phyloP scores from a whole-genome alignment of 441 rosid species.

The Syzygium malaccense region DNA sequence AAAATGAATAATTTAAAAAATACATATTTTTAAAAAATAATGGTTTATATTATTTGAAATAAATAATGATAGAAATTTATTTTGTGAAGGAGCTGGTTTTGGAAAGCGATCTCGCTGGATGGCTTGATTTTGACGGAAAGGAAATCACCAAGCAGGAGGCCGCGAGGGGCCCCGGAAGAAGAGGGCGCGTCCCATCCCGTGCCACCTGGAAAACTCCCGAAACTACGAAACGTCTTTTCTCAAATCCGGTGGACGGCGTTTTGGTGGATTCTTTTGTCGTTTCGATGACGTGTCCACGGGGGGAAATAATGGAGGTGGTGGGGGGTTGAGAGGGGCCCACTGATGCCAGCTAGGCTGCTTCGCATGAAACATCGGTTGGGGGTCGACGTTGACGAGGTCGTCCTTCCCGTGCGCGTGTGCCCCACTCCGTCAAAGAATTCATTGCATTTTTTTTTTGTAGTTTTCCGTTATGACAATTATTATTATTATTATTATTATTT shows the following conservation, averaged over 20 bases:
- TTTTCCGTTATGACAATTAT: too few relatives aligned
- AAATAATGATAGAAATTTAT: not conserved
- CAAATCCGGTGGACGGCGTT: not conserved
- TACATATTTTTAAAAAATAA: not conserved
- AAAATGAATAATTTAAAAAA: not conserved
- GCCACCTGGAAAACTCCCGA: not conserved
- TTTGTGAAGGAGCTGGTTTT: not conserved
- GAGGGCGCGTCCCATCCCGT: not conserved
- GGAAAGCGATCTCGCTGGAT: not conserved
- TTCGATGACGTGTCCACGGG: not conserved
- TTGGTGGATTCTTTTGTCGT: not conserved
- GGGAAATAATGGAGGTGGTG: not conserved
- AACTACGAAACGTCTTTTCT: not conserved
- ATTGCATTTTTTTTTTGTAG: not conserved
- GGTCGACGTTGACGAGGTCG: not conserved
- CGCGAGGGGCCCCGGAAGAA: not conserved
- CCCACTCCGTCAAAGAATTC: not conserved
- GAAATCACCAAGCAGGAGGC: not conserved
- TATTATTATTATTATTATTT: too few relatives aligned
- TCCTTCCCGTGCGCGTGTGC: not conserved
- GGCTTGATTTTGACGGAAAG: not conserved
- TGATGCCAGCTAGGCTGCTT: not conserved
- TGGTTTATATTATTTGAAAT: fast-evolving
- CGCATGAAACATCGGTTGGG: not conserved
- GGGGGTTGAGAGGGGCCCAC: not conserved